phyloP scores from a whole-genome alignment of 352 stramenopile species.

The Phytophthora pistaciae region DNA sequence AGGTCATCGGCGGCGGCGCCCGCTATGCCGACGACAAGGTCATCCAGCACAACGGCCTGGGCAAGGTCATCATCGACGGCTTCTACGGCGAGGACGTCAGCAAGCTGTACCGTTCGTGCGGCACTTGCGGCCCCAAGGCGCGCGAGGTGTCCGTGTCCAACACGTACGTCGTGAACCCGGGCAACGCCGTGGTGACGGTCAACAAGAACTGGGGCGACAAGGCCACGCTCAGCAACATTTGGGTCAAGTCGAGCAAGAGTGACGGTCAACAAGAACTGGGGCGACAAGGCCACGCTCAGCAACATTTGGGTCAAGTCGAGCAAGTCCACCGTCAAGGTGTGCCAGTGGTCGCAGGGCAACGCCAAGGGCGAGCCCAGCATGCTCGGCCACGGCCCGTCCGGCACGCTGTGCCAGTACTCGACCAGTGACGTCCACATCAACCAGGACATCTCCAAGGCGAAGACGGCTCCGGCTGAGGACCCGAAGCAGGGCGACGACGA shows the following conservation, averaged over 20 bases:
- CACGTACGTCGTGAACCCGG: slow-evolving; percentile 19
- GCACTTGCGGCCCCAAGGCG: slow-evolving; percentile 1
- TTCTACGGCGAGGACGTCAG: slow-evolving; percentile 3
- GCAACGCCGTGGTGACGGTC: slow-evolving; percentile 20
- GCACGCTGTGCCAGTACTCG: slow-evolving; percentile 24
- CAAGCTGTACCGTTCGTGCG: slow-evolving; percentile 4
- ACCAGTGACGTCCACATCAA: slow-evolving; percentile 32
- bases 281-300: slow-evolving; percentile 17
- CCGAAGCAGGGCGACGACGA: neutral
- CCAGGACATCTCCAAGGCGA: slow-evolving; percentile 17
- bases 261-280: slow-evolving; percentile 22
- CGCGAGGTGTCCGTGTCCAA: slow-evolving; percentile 34
- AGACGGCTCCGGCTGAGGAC: neutral
- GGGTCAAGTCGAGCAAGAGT: slow-evolving; percentile 16
- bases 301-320: slow-evolving; percentile 24
- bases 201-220: slow-evolving; percentile 24
- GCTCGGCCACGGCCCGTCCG: slow-evolving; percentile 11
- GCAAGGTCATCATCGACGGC: slow-evolving; percentile 6
- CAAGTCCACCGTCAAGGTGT: too few relatives aligned
- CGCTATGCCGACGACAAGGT: slow-evolving; percentile 48
- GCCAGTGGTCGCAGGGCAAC: too few relatives aligned
- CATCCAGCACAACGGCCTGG: slow-evolving; percentile 12
- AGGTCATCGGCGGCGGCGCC: slow-evolving; percentile 37
- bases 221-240: slow-evolving; percentile 22
- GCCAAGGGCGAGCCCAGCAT: slow-evolving; percentile 14